Base-by-base conservation (phyloP, 2,329 filamentous ascomycete species). In the Trichoderma pleuroti region DNA sequence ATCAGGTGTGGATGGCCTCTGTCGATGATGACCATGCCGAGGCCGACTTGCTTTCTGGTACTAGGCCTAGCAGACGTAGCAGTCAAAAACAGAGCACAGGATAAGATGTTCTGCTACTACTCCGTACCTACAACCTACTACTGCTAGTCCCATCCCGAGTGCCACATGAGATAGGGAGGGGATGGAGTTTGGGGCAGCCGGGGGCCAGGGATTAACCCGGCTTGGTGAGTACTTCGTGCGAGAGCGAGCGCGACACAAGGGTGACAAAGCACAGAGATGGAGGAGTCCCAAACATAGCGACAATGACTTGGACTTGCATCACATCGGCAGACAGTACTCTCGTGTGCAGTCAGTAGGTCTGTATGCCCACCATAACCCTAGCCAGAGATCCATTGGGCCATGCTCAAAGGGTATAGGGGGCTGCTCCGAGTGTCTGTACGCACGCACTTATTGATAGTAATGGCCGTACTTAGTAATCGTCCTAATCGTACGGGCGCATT, bases 141-240 rank as follows among this genome's bases (percentile, higher is more conserved):
- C 39, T 49, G n/a, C 42, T 34, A 70, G 69, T 67, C 46, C 69
- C 69, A 54, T 71, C 26, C 69, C 63, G 69, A 71, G 57, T 68
- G 69, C 63, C 69, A 71, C 69, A 71, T 61, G 69, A 67, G 69
- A 62, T 62, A 54, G 69, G 26, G 56, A 65, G 57, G 64, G 52
- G 39, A 60, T 49, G 36, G 65, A 60, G 54, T 30, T 68, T 57
- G 65, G 65, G 52, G 67, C 49, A 59, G 16, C 49, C 46, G 30
- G 60, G 60, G 60, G 28, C 60, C 59, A 70, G 60, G 36, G 59
- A 70, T 70, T 32, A 65, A 34, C 60, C 68, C 36, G 56, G 68
- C 68, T 49, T 56, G 34, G 68, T 21, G 42, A 49, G 59, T 57
- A 57, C 54, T 28, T 57, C 5, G 49, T 46, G 57, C 49, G 68